These are phyloP conservation scores for Aureobasidium mangrovei DNA, from an alignment of 2,329 filamentous ascomycete species.

Conservation along the genomic window DNA sequence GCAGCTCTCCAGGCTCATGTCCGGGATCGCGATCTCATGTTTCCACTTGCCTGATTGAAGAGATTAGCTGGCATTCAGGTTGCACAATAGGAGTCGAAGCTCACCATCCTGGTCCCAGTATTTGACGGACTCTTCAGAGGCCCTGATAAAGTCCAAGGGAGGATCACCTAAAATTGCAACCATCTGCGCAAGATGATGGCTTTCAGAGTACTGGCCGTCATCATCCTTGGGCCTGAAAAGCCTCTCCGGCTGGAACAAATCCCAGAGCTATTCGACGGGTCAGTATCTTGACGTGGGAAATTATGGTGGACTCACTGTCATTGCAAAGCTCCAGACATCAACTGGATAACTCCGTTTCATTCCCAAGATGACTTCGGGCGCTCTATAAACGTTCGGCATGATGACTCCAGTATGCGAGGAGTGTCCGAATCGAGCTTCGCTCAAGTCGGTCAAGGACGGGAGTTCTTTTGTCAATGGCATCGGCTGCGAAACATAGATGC, in stretches of 20 bases:
- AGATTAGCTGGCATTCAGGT: background rate
- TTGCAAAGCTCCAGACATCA: constrained; percentile 34
- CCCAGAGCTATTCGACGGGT: constrained; percentile 26
- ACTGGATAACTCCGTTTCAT: constrained; percentile 29
- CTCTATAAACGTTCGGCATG: constrained; percentile 31
- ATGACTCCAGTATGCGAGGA: constrained; percentile 9
- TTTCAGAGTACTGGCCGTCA: constrained; percentile 22
- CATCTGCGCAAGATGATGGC: constrained; percentile 14
- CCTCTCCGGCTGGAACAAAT: constrained; percentile 28
- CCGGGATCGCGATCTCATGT: constrained; percentile 23
- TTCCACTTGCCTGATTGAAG: constrained; percentile 23
- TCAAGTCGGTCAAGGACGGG: constrained; percentile 30
- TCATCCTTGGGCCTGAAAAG: constrained; percentile 24
- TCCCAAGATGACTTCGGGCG: constrained; percentile 32
- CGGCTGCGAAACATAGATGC: constrained; percentile 23
- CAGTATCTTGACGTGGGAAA: background rate
- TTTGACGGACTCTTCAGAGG: background rate
- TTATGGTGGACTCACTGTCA: constrained; percentile 24
- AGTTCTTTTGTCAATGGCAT: constrained; percentile 19
- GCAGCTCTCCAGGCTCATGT: constrained; percentile 20
- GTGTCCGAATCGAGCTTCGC: constrained; percentile 31
- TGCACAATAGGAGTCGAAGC: background rate
- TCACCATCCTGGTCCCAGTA: constrained; percentile 13
- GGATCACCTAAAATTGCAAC: constrained; percentile 19
- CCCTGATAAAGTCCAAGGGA: constrained; percentile 17